Percentiles rank a stretch among this genome's conserved stretches.
Evolutionary conservation across 2,329 filamentous ascomycete species (phyloP).

Genomic region (Epicoccum sorghinum): DNA sequence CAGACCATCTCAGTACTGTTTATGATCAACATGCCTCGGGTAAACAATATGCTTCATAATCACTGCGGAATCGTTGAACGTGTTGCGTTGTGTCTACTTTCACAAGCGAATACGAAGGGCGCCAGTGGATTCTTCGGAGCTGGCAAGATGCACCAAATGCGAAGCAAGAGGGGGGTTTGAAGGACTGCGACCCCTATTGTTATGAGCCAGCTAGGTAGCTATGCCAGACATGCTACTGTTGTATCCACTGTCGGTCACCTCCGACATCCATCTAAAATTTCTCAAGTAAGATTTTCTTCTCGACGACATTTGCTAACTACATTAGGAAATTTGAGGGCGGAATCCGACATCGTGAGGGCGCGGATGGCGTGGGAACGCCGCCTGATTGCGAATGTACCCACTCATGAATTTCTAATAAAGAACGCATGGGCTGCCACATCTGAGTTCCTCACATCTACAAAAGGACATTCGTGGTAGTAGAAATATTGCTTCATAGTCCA

Average conservation of each 20-base stretch:
- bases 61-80: too few species aligned
- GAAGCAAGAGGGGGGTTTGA: neutral
- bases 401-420: constrained; percentile 5
- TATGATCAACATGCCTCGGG: too few species aligned
- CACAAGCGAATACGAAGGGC: too few species aligned
- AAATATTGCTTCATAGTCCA: constrained; percentile 9
- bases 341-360: constrained; percentile 10
- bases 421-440: constrained; percentile 4
- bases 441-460: neutral
- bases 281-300: constrained; percentile 15
- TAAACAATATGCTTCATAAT: too few species aligned
- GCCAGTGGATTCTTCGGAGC: too few species aligned
- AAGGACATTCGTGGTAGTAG: neutral
- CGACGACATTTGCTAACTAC: constrained; percentile 7
- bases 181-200: neutral
- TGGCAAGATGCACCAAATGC: neutral
- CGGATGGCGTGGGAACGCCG: constrained; percentile 15
- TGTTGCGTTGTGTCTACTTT: too few species aligned
- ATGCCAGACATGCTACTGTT: neutral
- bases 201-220: constrained; percentile 1
- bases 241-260: constrained; percentile 17
- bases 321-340: constrained; percentile 13
- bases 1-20: too few species aligned
- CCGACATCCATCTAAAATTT: constrained; percentile 12
- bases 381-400: constrained; percentile 13